A percentile compares a stretch with the other conserved stretches of the same genome.
Evolutionary conservation across 805 yeast genomes (phyloP).

Genomic region (Komagataella pastoris): DNA sequence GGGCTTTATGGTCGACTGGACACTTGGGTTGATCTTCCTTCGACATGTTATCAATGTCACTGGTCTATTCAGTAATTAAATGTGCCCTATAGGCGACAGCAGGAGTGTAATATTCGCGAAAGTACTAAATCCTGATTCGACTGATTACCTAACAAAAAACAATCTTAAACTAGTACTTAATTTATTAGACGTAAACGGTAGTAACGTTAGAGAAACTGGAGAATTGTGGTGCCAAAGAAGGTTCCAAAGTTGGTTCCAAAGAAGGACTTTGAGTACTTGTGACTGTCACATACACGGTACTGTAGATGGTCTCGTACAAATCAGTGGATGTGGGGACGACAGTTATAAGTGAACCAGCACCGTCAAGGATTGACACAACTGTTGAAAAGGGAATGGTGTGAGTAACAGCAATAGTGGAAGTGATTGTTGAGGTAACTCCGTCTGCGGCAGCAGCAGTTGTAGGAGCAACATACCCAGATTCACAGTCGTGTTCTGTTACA

Average conservation of each 20-base stretch:
- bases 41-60: neutral
- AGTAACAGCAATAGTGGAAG: constrained; percentile 4
- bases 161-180: neutral
- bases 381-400: constrained; percentile 17
- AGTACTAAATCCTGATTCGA: neutral
- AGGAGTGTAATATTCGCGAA: neutral
- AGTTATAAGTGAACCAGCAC: constrained; percentile 14
- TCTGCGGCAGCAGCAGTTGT: constrained; percentile 2
- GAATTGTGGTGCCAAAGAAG: neutral
- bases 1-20: constrained; percentile 57
- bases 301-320: constrained; percentile 11
- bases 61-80: neutral
- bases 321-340: constrained; percentile 16
- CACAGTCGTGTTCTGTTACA: constrained; percentile 1
- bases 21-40: constrained; percentile 24
- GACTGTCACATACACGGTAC: constrained; percentile 7
- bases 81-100: too few relatives aligned
- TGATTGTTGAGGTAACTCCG: constrained; percentile 5
- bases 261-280: neutral
- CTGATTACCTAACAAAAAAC: neutral
- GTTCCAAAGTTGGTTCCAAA: neutral
- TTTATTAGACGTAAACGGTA: constrained; percentile 6
- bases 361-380: constrained; percentile 17
- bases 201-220: constrained; percentile 3
- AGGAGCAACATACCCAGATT: constrained; percentile 2